Percentiles rank a stretch among this genome's conserved stretches.
Conservation (phyloP, 768 basidiomycete species). For the Lyophyllum atratum region DNA sequence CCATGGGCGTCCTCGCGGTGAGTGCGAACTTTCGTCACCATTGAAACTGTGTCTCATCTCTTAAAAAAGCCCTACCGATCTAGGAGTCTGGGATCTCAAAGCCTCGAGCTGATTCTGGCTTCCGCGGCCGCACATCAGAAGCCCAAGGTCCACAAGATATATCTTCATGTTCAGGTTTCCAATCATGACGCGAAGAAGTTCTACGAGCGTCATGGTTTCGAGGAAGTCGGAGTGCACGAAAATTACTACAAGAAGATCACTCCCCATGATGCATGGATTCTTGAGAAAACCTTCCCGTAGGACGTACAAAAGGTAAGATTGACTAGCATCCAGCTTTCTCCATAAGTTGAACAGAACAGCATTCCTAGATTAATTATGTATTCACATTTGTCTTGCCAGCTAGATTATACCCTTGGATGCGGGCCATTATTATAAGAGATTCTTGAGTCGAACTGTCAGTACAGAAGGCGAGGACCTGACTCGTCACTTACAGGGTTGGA, state of each 20-base stretch:
- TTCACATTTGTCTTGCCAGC: slow-evolving; percentile 9
- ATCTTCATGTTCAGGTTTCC: slow-evolving; percentile 86
- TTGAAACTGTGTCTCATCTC: slow-evolving; percentile 9
- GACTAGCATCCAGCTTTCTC: not conserved
- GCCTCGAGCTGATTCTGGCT: slow-evolving; percentile 65
- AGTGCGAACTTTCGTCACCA: slow-evolving; percentile 27
- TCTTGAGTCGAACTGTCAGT: slow-evolving; percentile 6
- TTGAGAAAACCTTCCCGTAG: slow-evolving; percentile 59
- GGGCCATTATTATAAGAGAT: slow-evolving; percentile 12
- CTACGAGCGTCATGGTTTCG: slow-evolving; percentile 84
- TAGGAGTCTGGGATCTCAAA: slow-evolving; percentile 71
- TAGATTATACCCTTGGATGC: slow-evolving; percentile 15
- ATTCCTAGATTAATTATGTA: slow-evolving; percentile 5
- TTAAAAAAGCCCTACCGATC: slow-evolving; percentile 80
- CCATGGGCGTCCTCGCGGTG: slow-evolving; percentile 89
- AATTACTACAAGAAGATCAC: slow-evolving; percentile 90
- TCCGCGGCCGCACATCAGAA: slow-evolving; percentile 62
- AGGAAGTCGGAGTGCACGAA: slow-evolving; percentile 61
- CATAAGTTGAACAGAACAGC: not conserved
- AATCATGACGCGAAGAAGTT: slow-evolving; percentile 77
- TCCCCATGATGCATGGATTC: slow-evolving; percentile 85
- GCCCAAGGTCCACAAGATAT: slow-evolving; percentile 68
- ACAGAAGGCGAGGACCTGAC: not conserved
- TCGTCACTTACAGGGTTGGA: slow-evolving; percentile 4
- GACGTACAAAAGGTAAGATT: not conserved